Evolutionary conservation across 2,329 filamentous ascomycete species (phyloP).

Genomic region (Penicillium sp.): DNA sequence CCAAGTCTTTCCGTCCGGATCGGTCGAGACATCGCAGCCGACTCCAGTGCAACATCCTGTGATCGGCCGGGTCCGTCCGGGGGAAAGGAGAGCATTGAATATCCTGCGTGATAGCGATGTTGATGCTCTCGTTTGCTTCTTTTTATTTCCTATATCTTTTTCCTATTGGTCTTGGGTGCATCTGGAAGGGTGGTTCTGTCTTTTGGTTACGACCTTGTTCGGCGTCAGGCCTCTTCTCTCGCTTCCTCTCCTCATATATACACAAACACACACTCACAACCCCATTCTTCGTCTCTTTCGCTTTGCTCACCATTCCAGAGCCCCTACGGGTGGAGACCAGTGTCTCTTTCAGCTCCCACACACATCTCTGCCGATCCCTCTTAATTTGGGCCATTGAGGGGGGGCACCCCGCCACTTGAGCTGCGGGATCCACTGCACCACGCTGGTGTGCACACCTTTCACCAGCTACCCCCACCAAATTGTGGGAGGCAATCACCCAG

Average conservation of each 20-base stretch:
- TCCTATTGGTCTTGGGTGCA: constrained; percentile 27
- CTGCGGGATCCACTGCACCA: constrained; percentile 2
- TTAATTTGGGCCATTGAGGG: background rate
- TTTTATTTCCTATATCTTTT: constrained; percentile 12
- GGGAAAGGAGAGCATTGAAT: constrained; percentile 1
- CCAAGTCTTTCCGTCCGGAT: constrained; percentile 41
- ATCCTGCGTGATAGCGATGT: background rate
- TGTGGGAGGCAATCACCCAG: background rate
- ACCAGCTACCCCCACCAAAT: background rate
- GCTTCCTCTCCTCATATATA: background rate
- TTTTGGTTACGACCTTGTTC: constrained; percentile 26
- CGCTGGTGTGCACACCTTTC: background rate
- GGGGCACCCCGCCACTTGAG: background rate
- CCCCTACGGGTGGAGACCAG: background rate
- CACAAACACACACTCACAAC: background rate
- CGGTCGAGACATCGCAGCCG: constrained; percentile 39
- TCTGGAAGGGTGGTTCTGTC: constrained; percentile 27
- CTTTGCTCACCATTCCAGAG: background rate
- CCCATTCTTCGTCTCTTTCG: constrained; percentile 3
- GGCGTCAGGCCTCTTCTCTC: constrained; percentile 22
- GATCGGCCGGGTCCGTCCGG: constrained; percentile 25
- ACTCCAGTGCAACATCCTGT: constrained; percentile 41
- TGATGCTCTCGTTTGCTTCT: constrained; percentile 5
- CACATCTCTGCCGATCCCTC: background rate
- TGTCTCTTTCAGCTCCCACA: background rate